These are phyloP conservation scores for Vicia faba DNA, from an alignment of 306 rosid species.

Conservation along the genomic window DNA sequence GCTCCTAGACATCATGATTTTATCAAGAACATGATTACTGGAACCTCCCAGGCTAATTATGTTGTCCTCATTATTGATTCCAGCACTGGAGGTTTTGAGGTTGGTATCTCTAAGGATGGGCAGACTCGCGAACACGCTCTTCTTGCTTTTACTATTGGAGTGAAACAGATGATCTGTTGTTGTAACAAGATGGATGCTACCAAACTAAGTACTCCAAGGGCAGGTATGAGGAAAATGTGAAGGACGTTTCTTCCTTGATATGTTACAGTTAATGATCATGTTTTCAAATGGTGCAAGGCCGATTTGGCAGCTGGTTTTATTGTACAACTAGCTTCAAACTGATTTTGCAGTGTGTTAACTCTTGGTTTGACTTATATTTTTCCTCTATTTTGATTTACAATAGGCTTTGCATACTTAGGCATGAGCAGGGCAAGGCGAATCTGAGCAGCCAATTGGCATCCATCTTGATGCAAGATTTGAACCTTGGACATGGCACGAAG, in stretches of 20 bases:
- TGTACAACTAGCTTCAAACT: no score
- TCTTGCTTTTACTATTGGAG: constrained; percentile 49
- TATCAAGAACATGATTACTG: constrained; percentile 63
- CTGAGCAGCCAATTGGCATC: no score
- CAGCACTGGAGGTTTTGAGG: constrained; percentile 51
- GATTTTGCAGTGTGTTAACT: no score
- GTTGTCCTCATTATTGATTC: constrained; percentile 32
- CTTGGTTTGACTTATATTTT: no score
- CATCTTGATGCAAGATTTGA: no score
- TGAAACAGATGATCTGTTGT: constrained; percentile 50
- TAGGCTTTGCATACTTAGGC: no score
- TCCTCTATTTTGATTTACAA: no score
- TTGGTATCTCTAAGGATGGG: constrained; percentile 51
- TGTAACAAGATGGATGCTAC: constrained; percentile 62
- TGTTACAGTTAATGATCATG: no score
- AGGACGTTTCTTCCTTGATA: constrained; percentile 52
- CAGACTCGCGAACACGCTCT: constrained; percentile 53
- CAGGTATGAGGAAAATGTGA: constrained; percentile 52
- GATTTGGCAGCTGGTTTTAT: no score
- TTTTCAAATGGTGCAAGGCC: no score
- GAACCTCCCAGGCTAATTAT: constrained; percentile 57
- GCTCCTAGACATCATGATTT: constrained; percentile 55
- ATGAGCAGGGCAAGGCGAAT: no score
- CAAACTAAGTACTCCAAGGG: constrained; percentile 60
- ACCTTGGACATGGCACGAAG: no score